These are phyloP conservation scores for Raffaelea albimanens DNA, from an alignment of 2,329 filamentous ascomycete species.

Conservation along the genomic window DNA sequence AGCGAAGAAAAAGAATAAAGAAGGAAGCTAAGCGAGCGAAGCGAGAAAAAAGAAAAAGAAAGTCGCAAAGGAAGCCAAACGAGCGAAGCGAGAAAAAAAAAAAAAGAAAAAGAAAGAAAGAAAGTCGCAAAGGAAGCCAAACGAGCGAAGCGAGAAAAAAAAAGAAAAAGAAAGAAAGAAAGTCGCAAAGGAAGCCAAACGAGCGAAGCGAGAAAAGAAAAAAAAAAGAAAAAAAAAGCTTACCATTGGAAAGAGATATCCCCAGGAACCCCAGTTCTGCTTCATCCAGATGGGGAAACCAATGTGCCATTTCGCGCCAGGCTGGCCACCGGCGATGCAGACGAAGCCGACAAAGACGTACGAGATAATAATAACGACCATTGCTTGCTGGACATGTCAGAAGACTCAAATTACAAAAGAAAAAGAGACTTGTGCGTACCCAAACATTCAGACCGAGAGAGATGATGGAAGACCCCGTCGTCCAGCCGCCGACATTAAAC, in stretches of 20 bases:
- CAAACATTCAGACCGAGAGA: conserved; percentile 3
- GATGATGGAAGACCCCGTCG: conserved; percentile 17
- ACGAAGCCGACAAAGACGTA: conserved; percentile 29
- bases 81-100: not conserved
- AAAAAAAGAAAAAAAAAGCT: no score
- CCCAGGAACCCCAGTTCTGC: conserved; percentile 30
- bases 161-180: not conserved
- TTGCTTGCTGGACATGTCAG: conserved; percentile 22
- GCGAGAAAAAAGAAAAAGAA: not conserved
- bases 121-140: no score
- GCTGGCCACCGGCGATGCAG: conserved; percentile 24
- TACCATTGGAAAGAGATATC: conserved; percentile 21
- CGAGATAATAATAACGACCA: conserved; percentile 34
- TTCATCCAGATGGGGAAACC: conserved; percentile 30
- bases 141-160: no score
- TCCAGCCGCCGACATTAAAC: conserved; percentile 24
- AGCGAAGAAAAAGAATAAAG: no score
- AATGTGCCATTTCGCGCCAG: conserved; percentile 31
- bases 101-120: not conserved
- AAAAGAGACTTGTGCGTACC: not conserved
- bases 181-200: no score
- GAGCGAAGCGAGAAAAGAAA: no score
- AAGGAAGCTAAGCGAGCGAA: no score
- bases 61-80: no score
- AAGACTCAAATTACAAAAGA: not conserved